Conservation (phyloP, 768 basidiomycete species). For the Russula brevipes region DNA sequence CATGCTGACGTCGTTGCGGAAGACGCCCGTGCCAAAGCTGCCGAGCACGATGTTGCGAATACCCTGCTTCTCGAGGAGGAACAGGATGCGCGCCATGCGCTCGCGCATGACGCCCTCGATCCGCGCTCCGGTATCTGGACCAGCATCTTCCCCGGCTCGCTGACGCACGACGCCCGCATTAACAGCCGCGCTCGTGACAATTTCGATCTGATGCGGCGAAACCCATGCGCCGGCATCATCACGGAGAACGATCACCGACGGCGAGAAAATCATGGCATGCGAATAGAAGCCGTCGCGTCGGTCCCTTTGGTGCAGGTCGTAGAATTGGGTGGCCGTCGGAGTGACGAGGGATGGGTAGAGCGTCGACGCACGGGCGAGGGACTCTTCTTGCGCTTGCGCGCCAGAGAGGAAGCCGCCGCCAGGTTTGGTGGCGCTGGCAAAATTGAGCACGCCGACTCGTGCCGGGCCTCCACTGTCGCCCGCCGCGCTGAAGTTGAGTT, state of each 20-base stretch:
- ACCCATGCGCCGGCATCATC: conserved; percentile 55
- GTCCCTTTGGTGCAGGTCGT: conserved; percentile 49
- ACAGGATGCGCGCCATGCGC: conserved; percentile 63
- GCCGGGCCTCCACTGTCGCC: conserved; percentile 25
- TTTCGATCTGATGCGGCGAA: conserved; percentile 54
- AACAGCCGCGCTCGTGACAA: conserved; percentile 70
- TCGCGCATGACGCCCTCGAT: conserved; percentile 61
- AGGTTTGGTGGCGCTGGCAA: conserved; percentile 69
- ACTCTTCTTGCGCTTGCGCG: conserved; percentile 76
- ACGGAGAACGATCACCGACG: conserved; percentile 55
- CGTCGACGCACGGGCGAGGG: conserved; percentile 70
- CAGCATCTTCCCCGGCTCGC: conserved; percentile 4
- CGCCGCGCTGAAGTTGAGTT: conserved; percentile 23
- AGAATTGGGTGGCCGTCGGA: conserved; percentile 52
- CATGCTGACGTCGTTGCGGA: conserved; percentile 54
- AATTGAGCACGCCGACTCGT: conserved; percentile 61
- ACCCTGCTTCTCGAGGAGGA: conserved; percentile 57
- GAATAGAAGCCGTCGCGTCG: conserved; percentile 56
- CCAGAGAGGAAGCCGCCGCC: conserved; percentile 74
- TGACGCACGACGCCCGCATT: conserved; percentile 53
- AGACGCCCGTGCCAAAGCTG: conserved; percentile 76
- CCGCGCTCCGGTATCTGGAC: conserved; percentile 22
- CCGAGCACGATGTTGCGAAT: conserved; percentile 60
- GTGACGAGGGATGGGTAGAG: conserved; percentile 60
- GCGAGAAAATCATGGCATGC: conserved; percentile 76